These are phyloP conservation scores for Fusarium penzigii DNA, from an alignment of 2,329 filamentous ascomycete genomes.

Conservation along the genomic window DNA sequence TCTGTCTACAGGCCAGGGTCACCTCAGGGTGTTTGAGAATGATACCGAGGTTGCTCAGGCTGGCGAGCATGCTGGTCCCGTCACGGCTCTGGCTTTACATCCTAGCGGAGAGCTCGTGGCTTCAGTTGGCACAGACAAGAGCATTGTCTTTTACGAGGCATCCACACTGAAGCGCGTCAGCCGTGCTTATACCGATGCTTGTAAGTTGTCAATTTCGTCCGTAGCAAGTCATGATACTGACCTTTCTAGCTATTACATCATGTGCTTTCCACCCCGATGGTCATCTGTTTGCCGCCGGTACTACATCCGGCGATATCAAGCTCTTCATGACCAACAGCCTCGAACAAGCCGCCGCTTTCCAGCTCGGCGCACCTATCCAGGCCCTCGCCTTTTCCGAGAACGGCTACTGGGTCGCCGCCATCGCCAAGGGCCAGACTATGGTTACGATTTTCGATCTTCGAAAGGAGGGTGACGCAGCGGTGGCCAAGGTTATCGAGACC, in stretches of 20 bases:
- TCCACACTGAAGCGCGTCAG: constrained; percentile 66
- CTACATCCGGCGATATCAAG: constrained; percentile 77
- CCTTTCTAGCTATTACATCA: constrained; percentile 64
- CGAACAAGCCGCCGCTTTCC: constrained; percentile 74
- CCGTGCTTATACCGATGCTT: constrained; percentile 76
- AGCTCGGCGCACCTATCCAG: constrained; percentile 68
- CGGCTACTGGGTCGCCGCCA: constrained; percentile 90
- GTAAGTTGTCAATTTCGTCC: constrained; percentile 53
- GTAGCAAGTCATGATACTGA: neutral
- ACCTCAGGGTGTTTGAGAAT: constrained; percentile 76
- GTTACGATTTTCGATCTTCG: constrained; percentile 91
- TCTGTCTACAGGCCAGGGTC: constrained; percentile 73
- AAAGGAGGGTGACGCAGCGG: constrained; percentile 80
- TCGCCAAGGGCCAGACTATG: constrained; percentile 72
- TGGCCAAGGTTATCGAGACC: constrained; percentile 82
- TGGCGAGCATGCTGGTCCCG: constrained; percentile 79
- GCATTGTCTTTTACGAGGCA: constrained; percentile 87
- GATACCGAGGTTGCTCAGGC: constrained; percentile 70
- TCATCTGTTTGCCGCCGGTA: constrained; percentile 86
- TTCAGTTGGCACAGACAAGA: constrained; percentile 89
- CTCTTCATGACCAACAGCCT: constrained; percentile 86
- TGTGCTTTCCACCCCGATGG: constrained; percentile 94
- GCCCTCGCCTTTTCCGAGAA: constrained; percentile 91
- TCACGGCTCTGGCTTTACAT: constrained; percentile 76
- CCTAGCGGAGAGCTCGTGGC: constrained; percentile 81